Evolutionary conservation across 1,284 basidiomycete genomes (phyloP), one percentile per base, ranked within the genome.

Genomic region (Pholiota adiposa): DNA sequence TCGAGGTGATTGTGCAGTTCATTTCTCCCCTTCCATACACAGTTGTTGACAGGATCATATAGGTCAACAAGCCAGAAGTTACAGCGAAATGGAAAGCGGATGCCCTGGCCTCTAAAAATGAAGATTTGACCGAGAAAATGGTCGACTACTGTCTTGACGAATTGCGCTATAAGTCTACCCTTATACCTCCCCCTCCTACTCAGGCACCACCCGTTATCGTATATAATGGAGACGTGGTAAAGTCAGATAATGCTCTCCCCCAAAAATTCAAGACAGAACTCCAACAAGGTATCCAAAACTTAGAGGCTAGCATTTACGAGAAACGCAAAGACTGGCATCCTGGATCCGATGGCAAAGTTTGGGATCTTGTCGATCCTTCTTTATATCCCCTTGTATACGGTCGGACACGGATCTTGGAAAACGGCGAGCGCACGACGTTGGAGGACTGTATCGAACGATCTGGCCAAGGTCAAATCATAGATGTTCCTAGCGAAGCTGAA

Each of bases 291-390:
- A 72, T 75, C 18, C 51, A 56, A 12, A 43, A 51, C 1, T 73
- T 80, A 19, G 79, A 80, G 59, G 61, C 74, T 29, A 73, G 41
- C 6, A 65, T 80, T 4, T 75, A 78, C 0, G 72, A 72, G 51
- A 62, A 71, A 1, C 49, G 72, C 27, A 77, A 75, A 53, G 80
- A 83, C 65, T 83, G 80, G 80, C 81, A 82, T 61, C 81, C 81
- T 0, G 72, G 75, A 8, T 79, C 80, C 6, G 69, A 80, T 38
- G 68, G 71, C 6, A 61, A 73, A 58, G 80, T 82, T 1, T 72
- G 79, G 34, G 79, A 82, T 58, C 72, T 82, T 34, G 77, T 81
- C 3, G 79, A 82, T 59, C 80, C 80, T 7, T 80, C 77, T 4
- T 69, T 82, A 4, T 81, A 74, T 62, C 75, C 75, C 1, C 61